Conservation (phyloP, 768 basidiomycete genomes). For the Phylloporus scabripes region DNA sequence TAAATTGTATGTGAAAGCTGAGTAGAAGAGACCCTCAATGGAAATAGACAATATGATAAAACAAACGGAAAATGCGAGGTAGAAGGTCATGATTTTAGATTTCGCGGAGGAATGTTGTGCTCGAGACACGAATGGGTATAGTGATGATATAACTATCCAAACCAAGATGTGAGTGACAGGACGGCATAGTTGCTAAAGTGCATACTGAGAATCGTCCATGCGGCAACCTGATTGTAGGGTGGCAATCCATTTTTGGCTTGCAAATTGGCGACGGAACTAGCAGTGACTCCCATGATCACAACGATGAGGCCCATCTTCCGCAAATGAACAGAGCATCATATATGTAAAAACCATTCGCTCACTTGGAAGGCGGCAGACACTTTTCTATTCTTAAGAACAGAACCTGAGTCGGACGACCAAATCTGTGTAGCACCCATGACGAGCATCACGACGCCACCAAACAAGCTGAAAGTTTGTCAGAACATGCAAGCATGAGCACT, state of each 20-base stretch:
- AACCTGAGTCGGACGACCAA: conserved; percentile 3
- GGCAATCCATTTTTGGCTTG: conserved; percentile 67
- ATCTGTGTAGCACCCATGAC: conserved; percentile 26
- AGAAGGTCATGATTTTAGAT: conserved; percentile 55
- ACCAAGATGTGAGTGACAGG: not conserved
- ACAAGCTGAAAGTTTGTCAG: conserved; percentile 32
- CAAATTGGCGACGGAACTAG: conserved; percentile 52
- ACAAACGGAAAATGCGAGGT: conserved; percentile 67
- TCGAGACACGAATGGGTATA: conserved; percentile 44
- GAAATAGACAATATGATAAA: conserved; percentile 80
- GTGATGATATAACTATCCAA: conserved; percentile 47
- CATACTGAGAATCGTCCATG: conserved; percentile 65
- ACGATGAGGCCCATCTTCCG: conserved; percentile 42
- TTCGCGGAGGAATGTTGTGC: conserved; percentile 34
- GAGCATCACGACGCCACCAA: conserved; percentile 46
- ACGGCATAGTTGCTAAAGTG: not conserved
- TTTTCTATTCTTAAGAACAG: not conserved
- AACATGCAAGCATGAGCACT: not conserved
- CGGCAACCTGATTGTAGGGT: conserved; percentile 47
- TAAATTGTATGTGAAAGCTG: conserved; percentile 59
- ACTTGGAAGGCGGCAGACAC: conserved; percentile 22
- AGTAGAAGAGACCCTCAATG: conserved; percentile 75
- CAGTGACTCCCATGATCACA: conserved; percentile 48
- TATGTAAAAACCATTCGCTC: not conserved
- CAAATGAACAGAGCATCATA: not conserved